Base-by-base conservation (phyloP, 2,329 filamentous ascomycete species). In the Stemphylium beticola region DNA sequence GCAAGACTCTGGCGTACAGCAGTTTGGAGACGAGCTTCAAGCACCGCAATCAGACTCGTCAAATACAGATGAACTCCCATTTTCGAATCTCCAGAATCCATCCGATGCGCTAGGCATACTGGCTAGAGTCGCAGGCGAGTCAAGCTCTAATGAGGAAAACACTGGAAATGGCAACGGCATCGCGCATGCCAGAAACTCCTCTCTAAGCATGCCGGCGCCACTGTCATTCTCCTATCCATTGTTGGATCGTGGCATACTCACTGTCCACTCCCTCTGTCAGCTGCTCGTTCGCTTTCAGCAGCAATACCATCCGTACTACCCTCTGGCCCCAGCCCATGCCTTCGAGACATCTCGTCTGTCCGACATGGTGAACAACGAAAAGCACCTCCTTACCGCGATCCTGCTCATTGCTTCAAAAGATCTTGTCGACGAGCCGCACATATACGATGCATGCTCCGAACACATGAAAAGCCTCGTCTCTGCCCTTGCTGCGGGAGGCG, bases 361-460 rank as follows among this genome's bases (percentile, higher is more conserved):
- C 22, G 76, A 81, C 15, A 84, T 85, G 57, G 84, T 85, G 4
- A 78, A 80, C 2, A 82, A 83, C 24, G 87, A 90, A 65, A 85
- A 83, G 26, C 85, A 90, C 65, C 78, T 91, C 0, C 79, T 91
- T 14, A 90, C 88, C 0, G 87, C 88, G 0, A 85, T 91, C 2
- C 77, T 91, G 4, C 87, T 87, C 1, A 87, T 91, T 43, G 85
- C 87, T 4, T 89, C 88, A 7, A 88, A 90, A 71, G 87, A 91
- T 64, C 76, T 89, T n/a, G 80, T 83, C 1, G 81, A 87, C 5
- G 84, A 87, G 63, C 82, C 84, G 2, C 78, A 83, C 40, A 82
- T 88, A 0, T 87, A 89, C 62, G 84, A 85, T 58, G 81, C 84
- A 36, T 90, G 87, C 66, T 85, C 87, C 17, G 83, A 85, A 51